phyloP scores from a whole-genome alignment of 2,329 filamentous ascomycete species.

The Diplodia sapinea region DNA sequence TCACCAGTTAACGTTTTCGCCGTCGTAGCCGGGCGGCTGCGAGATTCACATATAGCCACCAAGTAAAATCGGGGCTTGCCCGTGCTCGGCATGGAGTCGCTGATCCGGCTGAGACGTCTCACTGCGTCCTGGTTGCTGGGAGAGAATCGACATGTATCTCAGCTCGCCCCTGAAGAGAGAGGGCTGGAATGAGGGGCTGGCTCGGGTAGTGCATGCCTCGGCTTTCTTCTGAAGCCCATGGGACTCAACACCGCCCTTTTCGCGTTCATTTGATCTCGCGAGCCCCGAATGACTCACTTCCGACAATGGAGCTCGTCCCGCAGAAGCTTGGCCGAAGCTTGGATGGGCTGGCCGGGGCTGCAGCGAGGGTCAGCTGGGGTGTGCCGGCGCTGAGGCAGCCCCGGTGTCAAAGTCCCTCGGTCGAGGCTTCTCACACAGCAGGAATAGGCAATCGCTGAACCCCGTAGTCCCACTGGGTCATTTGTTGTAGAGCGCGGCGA shows the following conservation, averaged over 20 bases:
- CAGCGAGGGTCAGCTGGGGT: neutral
- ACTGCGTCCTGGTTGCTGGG: slow-evolving; percentile 20
- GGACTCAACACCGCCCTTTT: neutral
- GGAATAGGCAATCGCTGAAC: neutral
- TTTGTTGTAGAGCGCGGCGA: neutral
- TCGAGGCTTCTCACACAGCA: slow-evolving; percentile 2
- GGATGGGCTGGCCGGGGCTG: neutral
- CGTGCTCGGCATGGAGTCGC: slow-evolving; percentile 17
- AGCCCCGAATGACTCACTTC: slow-evolving; percentile 1
- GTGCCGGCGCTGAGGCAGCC: slow-evolving; percentile 18
- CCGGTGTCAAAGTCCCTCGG: slow-evolving; percentile 21
- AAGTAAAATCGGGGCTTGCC: slow-evolving; percentile 1
- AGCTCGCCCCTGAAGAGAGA: neutral
- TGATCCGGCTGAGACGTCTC: slow-evolving; percentile 25
- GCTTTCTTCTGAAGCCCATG: neutral
- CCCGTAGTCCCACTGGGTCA: neutral
- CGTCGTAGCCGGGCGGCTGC: slow-evolving; percentile 10
- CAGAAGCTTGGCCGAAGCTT: slow-evolving; percentile 27
- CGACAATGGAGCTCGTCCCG: neutral
- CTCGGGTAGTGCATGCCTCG: neutral
- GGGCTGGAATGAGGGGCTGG: slow-evolving; percentile 2
- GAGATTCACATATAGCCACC: neutral
- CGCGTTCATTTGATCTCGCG: slow-evolving; percentile 8
- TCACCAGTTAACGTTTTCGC: slow-evolving; percentile 1
- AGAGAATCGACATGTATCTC: neutral